Evolutionary conservation across 352 stramenopile species (phyloP).

Genomic region (Pythium volutum): DNA sequence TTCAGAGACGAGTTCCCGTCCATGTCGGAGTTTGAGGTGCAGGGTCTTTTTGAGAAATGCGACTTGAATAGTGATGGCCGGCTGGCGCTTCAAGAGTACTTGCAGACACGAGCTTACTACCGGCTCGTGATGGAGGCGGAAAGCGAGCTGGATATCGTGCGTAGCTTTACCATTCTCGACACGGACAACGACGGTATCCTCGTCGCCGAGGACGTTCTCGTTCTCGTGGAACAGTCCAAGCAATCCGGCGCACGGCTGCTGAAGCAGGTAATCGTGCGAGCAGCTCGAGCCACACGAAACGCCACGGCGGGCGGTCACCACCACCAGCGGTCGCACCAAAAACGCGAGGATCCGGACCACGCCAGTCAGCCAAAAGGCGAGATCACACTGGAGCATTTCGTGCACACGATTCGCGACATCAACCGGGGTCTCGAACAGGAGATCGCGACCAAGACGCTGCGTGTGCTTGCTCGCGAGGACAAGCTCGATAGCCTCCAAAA

Average conservation of each 20-base stretch:
- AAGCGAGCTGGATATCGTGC: conserved; percentile 50
- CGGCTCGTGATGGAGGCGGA: conserved; percentile 47
- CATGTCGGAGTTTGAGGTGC: conserved; percentile 59
- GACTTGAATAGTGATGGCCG: conserved; percentile 58
- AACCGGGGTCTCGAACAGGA: conserved; percentile 63
- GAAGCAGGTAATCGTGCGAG: conserved; percentile 43
- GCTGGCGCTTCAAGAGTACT: conserved; percentile 54
- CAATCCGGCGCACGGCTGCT: conserved; percentile 43
- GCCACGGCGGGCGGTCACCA: background rate
- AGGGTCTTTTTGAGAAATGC: conserved; percentile 54
- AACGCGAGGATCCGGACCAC: background rate
- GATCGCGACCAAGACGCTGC: conserved; percentile 58
- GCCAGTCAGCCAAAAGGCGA: conserved; percentile 33
- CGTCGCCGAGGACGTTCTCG: conserved; percentile 42
- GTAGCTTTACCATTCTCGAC: conserved; percentile 66
- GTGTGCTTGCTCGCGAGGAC: conserved; percentile 37
- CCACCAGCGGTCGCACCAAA: background rate
- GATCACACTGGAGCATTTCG: conserved; percentile 70
- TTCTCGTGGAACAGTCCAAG: conserved; percentile 48
- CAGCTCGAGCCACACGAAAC: conserved; percentile 37
- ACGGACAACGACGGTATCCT: conserved; percentile 58
- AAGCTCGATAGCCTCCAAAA: conserved; percentile 31
- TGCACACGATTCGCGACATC: conserved; percentile 47
- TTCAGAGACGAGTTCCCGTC: conserved; percentile 62
- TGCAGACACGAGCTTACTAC: conserved; percentile 56